Conservation (phyloP, 176 grass and related monocot species). For the Pontederia crassipes region DNA sequence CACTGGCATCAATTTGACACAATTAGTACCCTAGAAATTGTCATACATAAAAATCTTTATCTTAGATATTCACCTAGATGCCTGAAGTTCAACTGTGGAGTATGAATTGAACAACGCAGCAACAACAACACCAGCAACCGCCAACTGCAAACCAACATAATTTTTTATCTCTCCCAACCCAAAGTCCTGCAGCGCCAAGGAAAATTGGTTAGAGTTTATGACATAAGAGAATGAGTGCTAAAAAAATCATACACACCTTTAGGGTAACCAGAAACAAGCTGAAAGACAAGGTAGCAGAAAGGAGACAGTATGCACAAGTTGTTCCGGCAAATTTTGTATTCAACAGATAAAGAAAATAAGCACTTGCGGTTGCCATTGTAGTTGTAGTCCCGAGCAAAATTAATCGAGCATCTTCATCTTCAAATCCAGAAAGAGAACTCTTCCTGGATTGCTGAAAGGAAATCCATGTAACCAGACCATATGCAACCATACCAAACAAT, state of each 20-base stretch:
- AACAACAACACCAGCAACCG: conserved; percentile 53
- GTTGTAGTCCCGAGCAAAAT: conserved; percentile 58
- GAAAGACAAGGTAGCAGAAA: conserved; percentile 80
- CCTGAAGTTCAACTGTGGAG: conserved; percentile 35
- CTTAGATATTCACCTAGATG: conserved; percentile 37
- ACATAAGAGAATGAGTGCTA: neutral
- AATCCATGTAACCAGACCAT: conserved; percentile 55
- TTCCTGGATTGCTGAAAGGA: conserved; percentile 51
- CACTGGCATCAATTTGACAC: neutral
- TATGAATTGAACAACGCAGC: conserved; percentile 70
- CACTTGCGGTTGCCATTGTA: conserved; percentile 79
- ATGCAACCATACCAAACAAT: conserved; percentile 52
- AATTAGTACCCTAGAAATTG: neutral
- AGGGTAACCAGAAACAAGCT: conserved; percentile 63
- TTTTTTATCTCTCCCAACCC: conserved; percentile 65
- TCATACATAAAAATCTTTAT: neutral
- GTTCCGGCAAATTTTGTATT: conserved; percentile 73
- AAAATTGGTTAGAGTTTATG: neutral
- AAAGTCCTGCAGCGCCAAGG: conserved; percentile 36
- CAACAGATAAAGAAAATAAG: conserved; percentile 84
- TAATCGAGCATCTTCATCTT: conserved; percentile 46
- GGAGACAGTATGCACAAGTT: conserved; percentile 65
- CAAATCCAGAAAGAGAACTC: conserved; percentile 35
- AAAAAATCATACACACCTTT: conserved; percentile 41
- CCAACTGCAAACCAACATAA: conserved; percentile 57